Base-by-base conservation (phyloP, 768 basidiomycete genomes). In the Russula vinacea region DNA sequence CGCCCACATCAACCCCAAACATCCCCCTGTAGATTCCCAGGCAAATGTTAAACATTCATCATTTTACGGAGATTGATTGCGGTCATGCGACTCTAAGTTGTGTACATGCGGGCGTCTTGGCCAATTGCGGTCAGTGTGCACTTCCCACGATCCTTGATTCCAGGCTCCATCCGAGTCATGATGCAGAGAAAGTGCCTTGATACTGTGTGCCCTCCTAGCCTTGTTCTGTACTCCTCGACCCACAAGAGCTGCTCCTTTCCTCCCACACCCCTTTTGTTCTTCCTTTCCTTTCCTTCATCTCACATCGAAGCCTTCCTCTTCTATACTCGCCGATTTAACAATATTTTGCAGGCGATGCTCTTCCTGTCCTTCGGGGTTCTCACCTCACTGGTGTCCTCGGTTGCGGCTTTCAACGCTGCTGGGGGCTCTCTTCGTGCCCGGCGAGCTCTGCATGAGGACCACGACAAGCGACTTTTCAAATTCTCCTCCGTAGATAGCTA, bases 401-500 rank as follows among this genome's bases (percentile, higher is more conserved):
- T 52, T 32, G 50, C 29, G 17, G 29, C 50, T 32, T 52, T 19
- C 17, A 10, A 17, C 8, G 17, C 50, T 32, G n/a, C 22, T 8
- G 29, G 3, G 29, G 17, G 0, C 17, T 10, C 16, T 52, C 24
- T 29, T 26, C 17, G 8, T 29, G 17, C 17, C 9, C 45, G 10
- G 26, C 4, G 29, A 26, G 22, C 45, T 5, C 5, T 22, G n/a
- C 24, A 17, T 11, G 14, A 3, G 13, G 1, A 7, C 24, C 14
- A 26, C 24, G 26, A 6, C 26, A 29, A 17, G 26, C 49, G 26
- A 8, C 9, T n/a, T 5, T 29, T 50, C 26, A 29, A 26, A 26
- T 29, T 16, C 17, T 32, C 50, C 17, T 32, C 50, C 7, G 56
- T 52, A 24, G 49, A 62, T n/a, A n/a, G 26, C 19, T 66, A 66